Base-by-base conservation (phyloP, 805 yeast species). In the Sugiyamaella mastotermitis region DNA sequence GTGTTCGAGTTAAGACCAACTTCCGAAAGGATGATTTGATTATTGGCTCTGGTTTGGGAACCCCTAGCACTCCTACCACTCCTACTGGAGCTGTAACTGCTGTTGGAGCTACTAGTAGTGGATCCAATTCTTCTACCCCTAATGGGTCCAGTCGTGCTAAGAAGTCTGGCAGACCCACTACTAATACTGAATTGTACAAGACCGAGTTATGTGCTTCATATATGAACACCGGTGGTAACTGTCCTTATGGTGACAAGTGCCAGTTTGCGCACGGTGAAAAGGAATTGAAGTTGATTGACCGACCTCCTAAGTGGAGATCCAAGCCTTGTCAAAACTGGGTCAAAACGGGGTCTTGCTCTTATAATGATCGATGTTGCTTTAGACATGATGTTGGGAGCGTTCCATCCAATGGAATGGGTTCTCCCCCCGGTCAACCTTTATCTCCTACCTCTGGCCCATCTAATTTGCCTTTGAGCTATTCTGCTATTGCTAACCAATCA, bases 301-400 rank as follows among this genome's bases (percentile, higher is more conserved):
- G 90, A 43, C 80, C 87, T 8, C 76, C 79, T 38, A 87, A 86
- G 55, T 87, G 90, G 82, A 77, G 94, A 56, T 83, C 95, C 10
- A 87, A 87, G 64, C 83, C 88, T 11, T 87, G 97, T 65, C 81
- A 78, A 46, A 87, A 87, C 58, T 87, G 95, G 95, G 55, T 76
- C 16, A 80, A 79, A 54, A 72, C 71, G 31, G 96, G 96, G 10
- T 65, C 73, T 32, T 87, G 97, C 58, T 76, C 94, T 27, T 87
- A 87, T 62, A 95, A 95, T 19, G 83, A 76, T 57, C 74, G 97
- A 55, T 87, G 97, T 60, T 85, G 95, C 56, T 87, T 88, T 68
- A 84, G 81, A 56, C 97, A 87, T 61, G 66, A 61, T 43, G 29
- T 15, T n/a, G n/a, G n/a, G n/a, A n/a, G n/a, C n/a, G n/a, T n/a